phyloP scores from a whole-genome alignment of 768 basidiomycete genomes.

The Baorangia bicolor region DNA sequence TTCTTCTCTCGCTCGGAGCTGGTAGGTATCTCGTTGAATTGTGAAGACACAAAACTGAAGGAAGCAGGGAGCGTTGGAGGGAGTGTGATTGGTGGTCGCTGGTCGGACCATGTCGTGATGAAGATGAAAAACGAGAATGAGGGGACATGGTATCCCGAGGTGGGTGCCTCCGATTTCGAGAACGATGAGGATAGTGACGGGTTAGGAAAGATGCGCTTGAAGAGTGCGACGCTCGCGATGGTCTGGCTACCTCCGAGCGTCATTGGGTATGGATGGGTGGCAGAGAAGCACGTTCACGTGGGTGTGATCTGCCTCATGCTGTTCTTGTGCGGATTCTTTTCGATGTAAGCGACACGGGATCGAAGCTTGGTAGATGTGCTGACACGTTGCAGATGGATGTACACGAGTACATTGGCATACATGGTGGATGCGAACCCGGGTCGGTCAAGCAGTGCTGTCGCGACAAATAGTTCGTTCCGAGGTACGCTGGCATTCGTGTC shows the following conservation, averaged over 20 bases:
- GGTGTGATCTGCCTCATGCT: slow-evolving; percentile 69
- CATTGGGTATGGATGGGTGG: slow-evolving; percentile 75
- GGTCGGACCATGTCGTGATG: slow-evolving; percentile 51
- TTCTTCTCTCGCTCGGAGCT: slow-evolving; percentile 71
- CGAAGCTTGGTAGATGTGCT: background rate
- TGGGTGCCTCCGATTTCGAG: slow-evolving; percentile 25
- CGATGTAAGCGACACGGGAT: slow-evolving; percentile 50
- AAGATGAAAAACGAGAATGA: slow-evolving; percentile 43
- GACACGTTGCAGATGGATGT: slow-evolving; percentile 46
- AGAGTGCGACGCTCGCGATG: slow-evolving; percentile 59
- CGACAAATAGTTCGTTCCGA: slow-evolving; percentile 74
- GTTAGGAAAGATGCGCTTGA: slow-evolving; percentile 61
- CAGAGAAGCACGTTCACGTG: slow-evolving; percentile 58
- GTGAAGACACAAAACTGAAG: background rate
- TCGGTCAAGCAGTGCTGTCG: slow-evolving; percentile 71
- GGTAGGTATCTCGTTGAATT: slow-evolving; percentile 40
- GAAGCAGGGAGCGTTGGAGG: slow-evolving; percentile 48
- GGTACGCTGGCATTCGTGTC: slow-evolving; percentile 67
- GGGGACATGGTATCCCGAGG: slow-evolving; percentile 63
- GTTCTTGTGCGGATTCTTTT: slow-evolving; percentile 70
- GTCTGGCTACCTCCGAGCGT: slow-evolving; percentile 54
- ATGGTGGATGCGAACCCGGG: slow-evolving; percentile 86
- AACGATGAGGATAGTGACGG: background rate
- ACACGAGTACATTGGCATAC: slow-evolving; percentile 74
- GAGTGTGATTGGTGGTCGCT: slow-evolving; percentile 56